These are phyloP conservation scores for Populus ilicifolia DNA, from an alignment of 345 rosid species.

Conservation along the genomic window DNA sequence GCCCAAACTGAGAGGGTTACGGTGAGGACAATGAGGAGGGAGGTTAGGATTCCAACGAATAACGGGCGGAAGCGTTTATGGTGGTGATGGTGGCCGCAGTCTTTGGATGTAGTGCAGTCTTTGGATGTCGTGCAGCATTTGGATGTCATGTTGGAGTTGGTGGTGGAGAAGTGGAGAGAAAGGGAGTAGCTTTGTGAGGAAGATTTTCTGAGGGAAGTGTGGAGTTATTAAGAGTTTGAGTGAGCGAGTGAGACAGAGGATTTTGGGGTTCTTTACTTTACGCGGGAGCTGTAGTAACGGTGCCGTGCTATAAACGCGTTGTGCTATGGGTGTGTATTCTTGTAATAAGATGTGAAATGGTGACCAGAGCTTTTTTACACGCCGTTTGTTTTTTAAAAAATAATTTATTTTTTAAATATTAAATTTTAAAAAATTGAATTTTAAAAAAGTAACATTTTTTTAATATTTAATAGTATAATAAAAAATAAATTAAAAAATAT, in stretches of 20 bases:
- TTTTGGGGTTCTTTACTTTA: neutral
- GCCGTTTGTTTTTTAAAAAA: too few relatives aligned
- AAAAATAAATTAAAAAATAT: too few relatives aligned
- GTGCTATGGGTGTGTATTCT: neutral
- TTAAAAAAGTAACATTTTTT: too few relatives aligned
- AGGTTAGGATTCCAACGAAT: slow-evolving; percentile 40
- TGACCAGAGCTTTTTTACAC: neutral
- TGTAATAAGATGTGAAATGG: neutral
- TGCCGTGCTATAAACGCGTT: neutral
- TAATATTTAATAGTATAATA: too few relatives aligned
- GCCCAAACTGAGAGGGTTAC: slow-evolving; percentile 74
- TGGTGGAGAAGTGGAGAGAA: neutral
- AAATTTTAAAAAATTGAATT: too few relatives aligned
- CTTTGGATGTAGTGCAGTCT: neutral
- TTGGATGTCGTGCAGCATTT: too few relatives aligned
- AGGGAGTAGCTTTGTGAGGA: neutral
- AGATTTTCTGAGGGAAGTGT: neutral
- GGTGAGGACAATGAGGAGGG: slow-evolving; percentile 48
- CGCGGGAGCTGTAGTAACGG: neutral
- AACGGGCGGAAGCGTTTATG: slow-evolving; percentile 17
- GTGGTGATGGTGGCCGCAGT: slow-evolving; percentile 22
- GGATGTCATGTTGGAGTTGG: neutral
- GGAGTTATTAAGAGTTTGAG: neutral
- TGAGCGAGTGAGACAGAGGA: neutral
- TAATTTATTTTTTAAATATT: too few relatives aligned